Percentiles rank a stretch among this genome's conserved stretches.
Evolutionary conservation across 345 rosid genomes (phyloP).

Genomic region (Brassica juncea): DNA sequence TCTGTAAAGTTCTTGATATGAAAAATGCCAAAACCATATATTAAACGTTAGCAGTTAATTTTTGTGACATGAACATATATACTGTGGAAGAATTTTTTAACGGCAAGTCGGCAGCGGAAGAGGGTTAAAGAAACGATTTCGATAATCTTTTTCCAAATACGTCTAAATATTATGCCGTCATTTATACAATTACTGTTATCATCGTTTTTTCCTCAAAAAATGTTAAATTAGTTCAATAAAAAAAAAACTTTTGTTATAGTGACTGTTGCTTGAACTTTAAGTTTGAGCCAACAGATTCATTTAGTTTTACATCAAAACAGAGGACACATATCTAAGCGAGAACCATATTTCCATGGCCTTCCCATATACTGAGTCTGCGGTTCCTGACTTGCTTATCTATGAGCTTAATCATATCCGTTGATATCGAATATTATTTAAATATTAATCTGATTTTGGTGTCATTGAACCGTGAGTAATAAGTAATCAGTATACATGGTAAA

Average conservation of each 20-base stretch:
- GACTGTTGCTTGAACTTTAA: too few species aligned
- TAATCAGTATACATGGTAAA: background rate
- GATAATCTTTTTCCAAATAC: background rate
- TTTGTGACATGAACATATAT: background rate
- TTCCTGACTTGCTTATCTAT: too few species aligned
- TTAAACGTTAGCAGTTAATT: slow-evolving; percentile 25
- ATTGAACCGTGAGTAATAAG: slow-evolving; percentile 8
- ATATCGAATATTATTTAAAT: background rate
- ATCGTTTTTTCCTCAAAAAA: too few species aligned
- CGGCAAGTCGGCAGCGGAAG: slow-evolving; percentile 13
- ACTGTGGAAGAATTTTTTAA: slow-evolving; percentile 8
- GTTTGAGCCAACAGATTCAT: too few species aligned
- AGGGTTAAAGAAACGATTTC: slow-evolving; percentile 4
- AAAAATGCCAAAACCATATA: slow-evolving; percentile 31
- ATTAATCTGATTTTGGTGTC: background rate
- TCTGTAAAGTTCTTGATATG: background rate
- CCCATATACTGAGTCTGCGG: too few species aligned
- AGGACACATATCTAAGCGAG: too few species aligned
- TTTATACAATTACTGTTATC: too few species aligned
- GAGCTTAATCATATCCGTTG: background rate
- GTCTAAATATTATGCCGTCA: background rate
- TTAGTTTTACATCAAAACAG: too few species aligned
- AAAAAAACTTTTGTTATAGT: too few species aligned
- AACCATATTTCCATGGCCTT: too few species aligned
- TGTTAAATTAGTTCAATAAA: too few species aligned